These are phyloP conservation scores for Auriscalpium microsporum DNA, from an alignment of 768 basidiomycete species.

Conservation along the genomic window DNA sequence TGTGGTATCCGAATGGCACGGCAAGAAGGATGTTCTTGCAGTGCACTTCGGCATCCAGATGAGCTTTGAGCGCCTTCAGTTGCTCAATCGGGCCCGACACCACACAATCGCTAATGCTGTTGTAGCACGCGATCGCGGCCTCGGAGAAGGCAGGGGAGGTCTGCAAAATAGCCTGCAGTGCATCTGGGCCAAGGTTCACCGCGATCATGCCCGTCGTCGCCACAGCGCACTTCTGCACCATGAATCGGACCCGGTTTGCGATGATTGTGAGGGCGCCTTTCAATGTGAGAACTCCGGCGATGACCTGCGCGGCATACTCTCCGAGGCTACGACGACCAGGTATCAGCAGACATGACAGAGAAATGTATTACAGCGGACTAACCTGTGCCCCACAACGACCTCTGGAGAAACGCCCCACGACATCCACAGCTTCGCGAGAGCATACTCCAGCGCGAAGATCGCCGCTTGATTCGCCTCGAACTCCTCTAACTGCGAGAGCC, in stretches of 20 bases:
- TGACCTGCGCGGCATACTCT: slow-evolving; percentile 64
- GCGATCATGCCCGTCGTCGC: slow-evolving; percentile 55
- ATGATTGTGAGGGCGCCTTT: slow-evolving; percentile 50
- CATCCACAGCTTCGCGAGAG: slow-evolving; percentile 55
- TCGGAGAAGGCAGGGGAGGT: slow-evolving; percentile 26
- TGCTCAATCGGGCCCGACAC: slow-evolving; percentile 46
- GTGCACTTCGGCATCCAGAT: slow-evolving; percentile 28
- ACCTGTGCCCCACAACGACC: slow-evolving; percentile 72
- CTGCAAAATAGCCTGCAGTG: slow-evolving; percentile 28
- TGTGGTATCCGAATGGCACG: slow-evolving; percentile 62
- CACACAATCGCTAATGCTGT: slow-evolving; percentile 47
- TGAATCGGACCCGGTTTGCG: slow-evolving; percentile 48
- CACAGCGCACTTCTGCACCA: slow-evolving; percentile 38
- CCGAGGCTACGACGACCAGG: slow-evolving; percentile 45
- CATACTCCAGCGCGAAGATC: slow-evolving; percentile 55
- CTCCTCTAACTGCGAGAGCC: slow-evolving; percentile 25
- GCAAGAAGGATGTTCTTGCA: slow-evolving; percentile 37
- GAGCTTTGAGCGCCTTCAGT: slow-evolving; percentile 32
- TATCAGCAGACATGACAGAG: slow-evolving; percentile 1
- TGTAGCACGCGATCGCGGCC: slow-evolving; percentile 51
- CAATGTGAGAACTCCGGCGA: slow-evolving; percentile 50
- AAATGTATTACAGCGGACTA: slow-evolving; percentile 11
- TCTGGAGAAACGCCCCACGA: slow-evolving; percentile 57
- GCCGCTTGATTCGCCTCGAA: slow-evolving; percentile 44
- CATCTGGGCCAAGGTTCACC: slow-evolving; percentile 30